phyloP scores from a whole-genome alignment of 2,329 filamentous ascomycete species.

The Myriosclerotinia duriaeana region DNA sequence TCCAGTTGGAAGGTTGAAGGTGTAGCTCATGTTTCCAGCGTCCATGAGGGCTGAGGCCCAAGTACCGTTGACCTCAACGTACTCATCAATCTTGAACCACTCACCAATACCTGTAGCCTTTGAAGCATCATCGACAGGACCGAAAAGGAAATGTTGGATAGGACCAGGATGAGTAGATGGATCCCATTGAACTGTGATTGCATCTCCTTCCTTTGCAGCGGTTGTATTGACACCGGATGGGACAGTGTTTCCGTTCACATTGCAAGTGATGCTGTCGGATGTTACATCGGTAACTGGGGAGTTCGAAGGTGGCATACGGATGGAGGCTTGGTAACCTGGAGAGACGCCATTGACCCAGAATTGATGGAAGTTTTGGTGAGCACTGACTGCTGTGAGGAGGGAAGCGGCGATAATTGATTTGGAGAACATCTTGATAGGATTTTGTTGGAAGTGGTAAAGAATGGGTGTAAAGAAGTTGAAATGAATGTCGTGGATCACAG shows the following conservation, averaged over 20 bases:
- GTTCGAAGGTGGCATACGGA: slow-evolving; percentile 52
- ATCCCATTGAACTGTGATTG: slow-evolving; percentile 45
- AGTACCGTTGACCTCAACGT: slow-evolving; percentile 34
- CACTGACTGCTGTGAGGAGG: slow-evolving; percentile 38
- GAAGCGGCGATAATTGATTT: slow-evolving; percentile 33
- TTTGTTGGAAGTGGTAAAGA: background rate
- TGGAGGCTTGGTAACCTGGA: slow-evolving; percentile 41
- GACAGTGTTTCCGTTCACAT: slow-evolving; percentile 43
- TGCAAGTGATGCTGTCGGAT: slow-evolving; percentile 52
- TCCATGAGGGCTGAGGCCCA: slow-evolving; percentile 40
- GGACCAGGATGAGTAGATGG: slow-evolving; percentile 44
- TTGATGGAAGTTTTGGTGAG: slow-evolving; percentile 46
- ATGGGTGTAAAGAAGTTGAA: slow-evolving; percentile 31
- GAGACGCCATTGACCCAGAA: slow-evolving; percentile 45
- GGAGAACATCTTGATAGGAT: slow-evolving; percentile 35
- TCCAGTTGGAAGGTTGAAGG: slow-evolving; percentile 32
- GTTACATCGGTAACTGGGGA: slow-evolving; percentile 49
- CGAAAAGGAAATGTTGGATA: slow-evolving; percentile 44
- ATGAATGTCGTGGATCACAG: slow-evolving; percentile 27
- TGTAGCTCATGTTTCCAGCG: slow-evolving; percentile 35
- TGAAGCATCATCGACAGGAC: slow-evolving; percentile 37
- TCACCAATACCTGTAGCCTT: slow-evolving; percentile 38
- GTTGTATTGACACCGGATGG: slow-evolving; percentile 40
- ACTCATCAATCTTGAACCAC: slow-evolving; percentile 41
- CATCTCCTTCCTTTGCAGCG: slow-evolving; percentile 41